A percentile compares a stretch with the other conserved stretches of the same genome.
Conservation (phyloP, 208 protist genomes). For the Acanthamoeba triangularis region DNA sequence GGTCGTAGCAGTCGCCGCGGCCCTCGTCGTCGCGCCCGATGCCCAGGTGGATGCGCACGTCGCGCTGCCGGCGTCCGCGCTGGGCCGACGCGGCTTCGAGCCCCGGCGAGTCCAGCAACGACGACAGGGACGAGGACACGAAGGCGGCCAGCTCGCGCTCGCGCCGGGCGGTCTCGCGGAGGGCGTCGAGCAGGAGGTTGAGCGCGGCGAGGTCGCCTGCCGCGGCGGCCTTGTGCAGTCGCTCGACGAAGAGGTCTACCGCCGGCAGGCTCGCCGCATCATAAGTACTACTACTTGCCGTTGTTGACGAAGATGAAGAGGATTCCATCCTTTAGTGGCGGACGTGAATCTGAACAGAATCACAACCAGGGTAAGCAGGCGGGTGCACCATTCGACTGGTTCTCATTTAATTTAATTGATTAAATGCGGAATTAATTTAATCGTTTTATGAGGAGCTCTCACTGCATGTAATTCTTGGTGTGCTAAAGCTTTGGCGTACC, state of each 20-base stretch:
- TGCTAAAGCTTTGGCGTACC: too few species aligned
- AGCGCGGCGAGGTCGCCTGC: neutral
- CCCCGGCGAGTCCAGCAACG: neutral
- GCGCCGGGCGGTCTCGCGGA: constrained; percentile 4
- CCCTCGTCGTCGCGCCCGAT: constrained; percentile 58
- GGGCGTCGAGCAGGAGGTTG: neutral
- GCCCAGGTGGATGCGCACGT: constrained; percentile 42
- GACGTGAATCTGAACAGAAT: too few species aligned
- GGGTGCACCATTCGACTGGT: too few species aligned
- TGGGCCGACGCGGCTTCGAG: neutral
- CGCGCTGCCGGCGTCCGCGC: constrained; percentile 7
- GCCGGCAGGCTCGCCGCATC: neutral
- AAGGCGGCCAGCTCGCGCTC: neutral
- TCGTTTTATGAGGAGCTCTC: too few species aligned
- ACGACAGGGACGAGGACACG: neutral
- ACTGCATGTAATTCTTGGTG: too few species aligned
- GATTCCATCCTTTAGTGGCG: too few species aligned
- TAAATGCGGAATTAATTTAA: too few species aligned
- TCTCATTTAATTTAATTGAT: too few species aligned
- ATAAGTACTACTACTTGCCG: too few species aligned
- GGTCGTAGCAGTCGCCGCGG: constrained; percentile 57
- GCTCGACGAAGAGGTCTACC: constrained; percentile 41
- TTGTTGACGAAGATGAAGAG: too few species aligned
- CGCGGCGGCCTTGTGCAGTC: constrained; percentile 5
- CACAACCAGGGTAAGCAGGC: too few species aligned